Conservation (phyloP, 2,329 filamentous ascomycete genomes). For the Apiospora phragmitis region DNA sequence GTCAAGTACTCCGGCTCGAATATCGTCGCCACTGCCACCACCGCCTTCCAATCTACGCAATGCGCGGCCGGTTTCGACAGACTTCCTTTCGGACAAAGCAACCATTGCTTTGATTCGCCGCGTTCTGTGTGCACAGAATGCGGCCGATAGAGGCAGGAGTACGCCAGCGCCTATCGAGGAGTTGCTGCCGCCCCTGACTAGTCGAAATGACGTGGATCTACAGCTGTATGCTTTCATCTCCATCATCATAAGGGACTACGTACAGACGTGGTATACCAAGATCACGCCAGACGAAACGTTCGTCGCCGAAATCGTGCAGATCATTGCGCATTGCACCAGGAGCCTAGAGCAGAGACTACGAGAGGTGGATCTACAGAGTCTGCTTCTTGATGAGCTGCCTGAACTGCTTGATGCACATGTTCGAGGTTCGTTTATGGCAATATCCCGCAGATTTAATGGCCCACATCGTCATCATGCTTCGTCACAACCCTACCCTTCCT, state of each 20-base stretch:
- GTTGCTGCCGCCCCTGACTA: slow-evolving; percentile 86
- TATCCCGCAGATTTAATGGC: not conserved
- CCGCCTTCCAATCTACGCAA: slow-evolving; percentile 16
- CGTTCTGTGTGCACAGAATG: slow-evolving; percentile 75
- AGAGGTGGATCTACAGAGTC: slow-evolving; percentile 76
- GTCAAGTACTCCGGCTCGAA: slow-evolving; percentile 33
- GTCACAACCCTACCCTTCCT: slow-evolving; percentile 8
- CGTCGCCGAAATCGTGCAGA: slow-evolving; percentile 81
- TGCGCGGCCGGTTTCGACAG: slow-evolving; percentile 37
- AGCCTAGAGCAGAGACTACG: slow-evolving; percentile 84
- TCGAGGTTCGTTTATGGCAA: slow-evolving; percentile 55
- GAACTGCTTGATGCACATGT: slow-evolving; percentile 79
- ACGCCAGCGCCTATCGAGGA: slow-evolving; percentile 69
- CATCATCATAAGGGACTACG: slow-evolving; percentile 85
- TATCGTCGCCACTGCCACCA: slow-evolving; percentile 55
- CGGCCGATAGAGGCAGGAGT: slow-evolving; percentile 55
- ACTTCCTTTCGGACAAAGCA: slow-evolving; percentile 72
- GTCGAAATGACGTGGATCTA: slow-evolving; percentile 89
- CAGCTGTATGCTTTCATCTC: slow-evolving; percentile 92
- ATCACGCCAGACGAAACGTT: slow-evolving; percentile 91
- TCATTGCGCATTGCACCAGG: slow-evolving; percentile 89
- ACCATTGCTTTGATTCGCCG: slow-evolving; percentile 80
- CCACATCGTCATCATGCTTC: slow-evolving; percentile 9
- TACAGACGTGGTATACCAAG: slow-evolving; percentile 89
- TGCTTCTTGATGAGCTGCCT: slow-evolving; percentile 86